Conservation (phyloP, 306 rosid species). For the Sechiopsis laciniata region DNA sequence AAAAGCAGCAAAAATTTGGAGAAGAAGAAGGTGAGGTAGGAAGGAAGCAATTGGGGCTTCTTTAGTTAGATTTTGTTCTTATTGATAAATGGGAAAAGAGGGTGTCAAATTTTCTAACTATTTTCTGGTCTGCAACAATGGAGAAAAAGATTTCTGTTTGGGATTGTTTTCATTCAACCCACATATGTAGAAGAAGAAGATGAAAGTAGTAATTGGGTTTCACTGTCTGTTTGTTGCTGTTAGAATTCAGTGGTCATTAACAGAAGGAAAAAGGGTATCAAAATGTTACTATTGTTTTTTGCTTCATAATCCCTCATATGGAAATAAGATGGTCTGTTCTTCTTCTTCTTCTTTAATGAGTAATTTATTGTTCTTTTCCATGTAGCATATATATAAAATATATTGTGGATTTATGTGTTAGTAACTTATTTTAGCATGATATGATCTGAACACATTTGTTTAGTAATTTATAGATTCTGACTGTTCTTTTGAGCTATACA, state of each 20-base stretch:
- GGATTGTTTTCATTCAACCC: neutral
- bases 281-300: neutral
- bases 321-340: neutral
- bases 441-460: neutral
- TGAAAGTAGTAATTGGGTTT: neutral
- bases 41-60: neutral
- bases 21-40: slow-evolving; percentile 50
- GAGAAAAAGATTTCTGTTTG: neutral
- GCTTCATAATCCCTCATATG: neutral
- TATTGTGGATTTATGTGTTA: neutral
- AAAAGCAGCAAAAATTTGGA: slow-evolving; percentile 36
- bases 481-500: neutral
- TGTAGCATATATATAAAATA: neutral
- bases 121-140: slow-evolving; percentile 12
- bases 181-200: neutral
- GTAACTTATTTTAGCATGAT: neutral
- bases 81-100: neutral
- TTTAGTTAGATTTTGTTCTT: neutral
- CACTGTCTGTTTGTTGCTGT: neutral
- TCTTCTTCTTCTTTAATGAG: neutral
- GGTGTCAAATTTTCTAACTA: neutral
- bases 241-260: neutral
- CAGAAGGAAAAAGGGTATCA: neutral
- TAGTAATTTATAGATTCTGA: neutral
- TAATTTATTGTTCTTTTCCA: slow-evolving; percentile 13